Conservation (phyloP, 2,329 filamentous ascomycete species). For the Aspergillus intermedius region DNA sequence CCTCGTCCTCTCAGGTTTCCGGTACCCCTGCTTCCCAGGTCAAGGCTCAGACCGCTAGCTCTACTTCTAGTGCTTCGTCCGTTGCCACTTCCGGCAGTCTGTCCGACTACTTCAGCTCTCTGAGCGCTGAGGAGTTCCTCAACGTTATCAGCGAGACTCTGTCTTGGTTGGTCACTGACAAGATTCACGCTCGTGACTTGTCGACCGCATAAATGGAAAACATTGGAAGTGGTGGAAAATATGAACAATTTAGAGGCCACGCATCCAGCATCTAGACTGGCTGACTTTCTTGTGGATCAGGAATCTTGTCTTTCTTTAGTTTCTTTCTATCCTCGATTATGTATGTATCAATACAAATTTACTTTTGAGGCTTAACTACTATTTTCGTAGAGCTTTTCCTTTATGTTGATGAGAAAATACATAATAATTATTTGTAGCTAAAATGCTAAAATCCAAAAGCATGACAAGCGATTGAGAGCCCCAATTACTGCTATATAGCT, state of each 20-base stretch:
- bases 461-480: too few species aligned
- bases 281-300: slow-evolving; percentile 10
- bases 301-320: slow-evolving; percentile 10
- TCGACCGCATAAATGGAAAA: slow-evolving; percentile 13
- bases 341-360: slow-evolving; percentile 11
- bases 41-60: slow-evolving; percentile 14
- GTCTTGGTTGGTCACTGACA: slow-evolving; percentile 27
- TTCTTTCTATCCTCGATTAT: slow-evolving; percentile 1
- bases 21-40: slow-evolving; percentile 17
- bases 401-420: background rate
- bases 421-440: background rate
- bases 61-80: slow-evolving; percentile 7
- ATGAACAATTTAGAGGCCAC: background rate
- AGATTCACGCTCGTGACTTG: slow-evolving; percentile 26
- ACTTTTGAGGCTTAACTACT: background rate
- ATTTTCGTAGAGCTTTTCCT: background rate
- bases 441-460: too few species aligned
- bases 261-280: slow-evolving; percentile 5
- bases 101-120: slow-evolving; percentile 24
- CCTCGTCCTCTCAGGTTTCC: slow-evolving; percentile 12
- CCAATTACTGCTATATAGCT: too few species aligned
- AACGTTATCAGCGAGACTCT: slow-evolving; percentile 22
- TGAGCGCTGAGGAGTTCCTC: slow-evolving; percentile 26
- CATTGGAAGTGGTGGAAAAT: background rate
- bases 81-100: slow-evolving; percentile 6